Evolutionary conservation across 352 stramenopile species (phyloP), one percentile per base, ranked within the genome.

Genomic region (Globisporangium uncinulatum): DNA sequence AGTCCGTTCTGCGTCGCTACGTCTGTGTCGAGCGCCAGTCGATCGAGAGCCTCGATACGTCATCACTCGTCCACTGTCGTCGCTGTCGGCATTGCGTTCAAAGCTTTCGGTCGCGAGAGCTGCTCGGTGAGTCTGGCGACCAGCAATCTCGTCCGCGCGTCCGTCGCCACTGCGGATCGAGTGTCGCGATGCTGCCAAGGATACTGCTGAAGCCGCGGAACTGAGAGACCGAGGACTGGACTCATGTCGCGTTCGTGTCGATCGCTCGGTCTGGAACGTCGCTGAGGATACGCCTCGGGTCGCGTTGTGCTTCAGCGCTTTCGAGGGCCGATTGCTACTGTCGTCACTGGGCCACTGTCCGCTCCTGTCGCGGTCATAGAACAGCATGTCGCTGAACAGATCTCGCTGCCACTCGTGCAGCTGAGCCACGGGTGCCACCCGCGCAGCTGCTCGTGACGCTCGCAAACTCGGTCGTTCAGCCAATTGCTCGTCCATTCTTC

Each of bases 301-400:
- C 42, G 42, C 17, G 9, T 8, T 24, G 6, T 19, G 9, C 21
- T 52, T 36, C 14, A 1, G 47, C 44, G 41, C 43, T 50, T 54
- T 53, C 10, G 50, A 61, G 44, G 20, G 55, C 58, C 17, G 59
- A 37, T 1, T 63, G 20, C 24, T 50, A 50, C 4, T 19, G 2
- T 41, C 47, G 11, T 32, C n/a, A 10, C 31, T 20, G 29, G 17
- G 6, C 2, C 24, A 10, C 15, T 41, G 14, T 4, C 5, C 21
- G 19, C 20, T 50, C 9, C 17, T 24, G 47, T 53, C 48, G 29
- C n/a, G 6, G 46, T 31, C n/a, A 29, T 42, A 24, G 11, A 31
- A 39, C 14, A 84, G 37, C 67, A 83, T 70, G 42, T 85, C 76
- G 17, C 73, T 65, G 58, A 85, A 85, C 5, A 55, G 67, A 49